Evolutionary conservation across 495 filamentous ascomycete genomes (phyloP).

Genomic region (Pyronema omphalodes): DNA sequence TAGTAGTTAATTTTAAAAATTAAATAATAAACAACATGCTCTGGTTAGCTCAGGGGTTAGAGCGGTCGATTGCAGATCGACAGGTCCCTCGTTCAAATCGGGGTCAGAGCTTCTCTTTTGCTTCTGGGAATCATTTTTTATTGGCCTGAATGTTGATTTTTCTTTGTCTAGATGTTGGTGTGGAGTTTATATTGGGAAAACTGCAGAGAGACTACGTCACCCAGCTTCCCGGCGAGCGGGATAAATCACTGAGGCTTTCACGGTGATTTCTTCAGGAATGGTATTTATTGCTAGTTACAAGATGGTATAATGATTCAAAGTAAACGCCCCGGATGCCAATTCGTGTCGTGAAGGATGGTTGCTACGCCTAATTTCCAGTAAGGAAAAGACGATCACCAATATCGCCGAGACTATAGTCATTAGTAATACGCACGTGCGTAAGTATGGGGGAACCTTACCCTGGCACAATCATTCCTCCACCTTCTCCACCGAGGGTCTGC

Average conservation of each 20-base stretch:
- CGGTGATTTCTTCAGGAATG: too few species aligned
- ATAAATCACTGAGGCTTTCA: too few species aligned
- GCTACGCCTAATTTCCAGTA: constrained; percentile 52
- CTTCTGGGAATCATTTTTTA: not conserved
- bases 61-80: constrained; percentile 24
- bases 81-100: constrained; percentile 25
- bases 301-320: not conserved
- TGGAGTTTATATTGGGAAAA: too few species aligned
- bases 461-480: constrained; percentile 75
- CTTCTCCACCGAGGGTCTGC: constrained; percentile 37
- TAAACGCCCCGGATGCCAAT: not conserved
- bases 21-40: too few species aligned
- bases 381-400: constrained; percentile 85
- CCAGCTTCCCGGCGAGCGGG: too few species aligned
- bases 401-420: constrained; percentile 31
- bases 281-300: too few species aligned
- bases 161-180: too few species aligned
- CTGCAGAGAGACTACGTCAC: too few species aligned
- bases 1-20: too few species aligned
- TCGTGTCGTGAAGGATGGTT: too few species aligned
- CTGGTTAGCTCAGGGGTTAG: constrained; percentile 25
- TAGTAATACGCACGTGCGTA: not conserved
- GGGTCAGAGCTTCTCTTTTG: constrained; percentile 17
- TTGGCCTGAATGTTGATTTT: not conserved
- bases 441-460: constrained; percentile 28